Base-by-base conservation (phyloP, 352 stramenopile species). In the Globisporangium viniferum region DNA sequence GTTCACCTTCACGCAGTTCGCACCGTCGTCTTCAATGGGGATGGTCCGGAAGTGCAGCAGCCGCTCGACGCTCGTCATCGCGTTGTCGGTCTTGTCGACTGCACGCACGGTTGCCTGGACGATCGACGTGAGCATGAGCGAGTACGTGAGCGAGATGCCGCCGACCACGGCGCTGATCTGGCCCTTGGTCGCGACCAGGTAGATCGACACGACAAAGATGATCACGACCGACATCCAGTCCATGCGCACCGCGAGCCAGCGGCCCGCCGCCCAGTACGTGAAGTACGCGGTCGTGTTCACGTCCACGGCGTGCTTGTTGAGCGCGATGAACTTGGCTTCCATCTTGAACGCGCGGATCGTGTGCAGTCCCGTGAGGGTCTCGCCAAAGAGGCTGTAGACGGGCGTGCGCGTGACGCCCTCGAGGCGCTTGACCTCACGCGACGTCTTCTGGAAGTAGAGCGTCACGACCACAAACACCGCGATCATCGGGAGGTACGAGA, bases 181-280 rank as follows among this genome's bases (percentile, higher is more conserved):
- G 5, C 73, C 75, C 46, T 82, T 83, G 8, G 74, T 74, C 0
- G 87, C 64, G 0, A 98, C 90, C 9, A 94, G 68, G 49, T 97
- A 97, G 7, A 98, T 67, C 48, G 92, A 88, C 10, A 97, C 84
- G 27, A 88, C 84, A 9, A 84, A 84, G 41, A 98, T 93, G 57
- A 99, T 94, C 10, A 95, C 51, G 24, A 94, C 80, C 9, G 78
- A 83, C 5, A 92, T 35, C 70, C 71, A 86, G 62, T 91, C 94
- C 39, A 99, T 78, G 4, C 97, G 88, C 57, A 99, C 82, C 8
- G 91, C 95, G 1, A 99, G 78, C 96, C 97, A 99, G 54, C 96
- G 96, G 54, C 76, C 74, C 29, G 76, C 76, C 14, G 72, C 66
- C 68, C 76, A 88, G 64, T 81, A 85, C 22, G 71, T 74, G 60